A percentile compares a stretch with the other conserved stretches of the same genome.
Evolutionary conservation across 441 rosid species (phyloP).

Genomic region (Populus tomentosa): DNA sequence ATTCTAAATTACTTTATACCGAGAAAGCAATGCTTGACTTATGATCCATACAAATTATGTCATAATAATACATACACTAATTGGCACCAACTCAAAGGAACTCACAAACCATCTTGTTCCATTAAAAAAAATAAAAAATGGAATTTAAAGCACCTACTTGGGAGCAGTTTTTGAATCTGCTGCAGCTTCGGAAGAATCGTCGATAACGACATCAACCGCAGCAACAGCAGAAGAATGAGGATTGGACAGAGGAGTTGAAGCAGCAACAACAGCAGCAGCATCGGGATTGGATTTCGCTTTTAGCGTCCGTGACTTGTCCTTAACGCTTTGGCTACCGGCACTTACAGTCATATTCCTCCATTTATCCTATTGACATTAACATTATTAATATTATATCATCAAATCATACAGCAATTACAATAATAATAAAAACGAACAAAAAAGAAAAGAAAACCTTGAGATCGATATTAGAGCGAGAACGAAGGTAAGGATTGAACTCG

Average conservation of each 20-base stretch:
- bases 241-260: constrained; percentile 13
- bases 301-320: constrained; percentile 45
- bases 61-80: neutral
- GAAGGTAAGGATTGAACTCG: constrained; percentile 53
- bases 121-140: neutral
- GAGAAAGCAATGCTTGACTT: neutral
- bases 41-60: neutral
- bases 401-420: neutral
- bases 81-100: neutral
- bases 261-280: constrained; percentile 10
- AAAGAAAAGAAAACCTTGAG: constrained; percentile 42
- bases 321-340: constrained; percentile 37
- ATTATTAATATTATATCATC: neutral
- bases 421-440: neutral
- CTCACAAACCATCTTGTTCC: neutral
- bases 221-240: constrained; percentile 21
- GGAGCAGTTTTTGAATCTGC: constrained; percentile 26
- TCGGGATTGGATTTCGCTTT: constrained; percentile 37
- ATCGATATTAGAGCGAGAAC: constrained; percentile 60
- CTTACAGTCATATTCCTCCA: constrained; percentile 60
- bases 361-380: constrained; percentile 38
- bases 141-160: constrained; percentile 27
- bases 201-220: constrained; percentile 19
- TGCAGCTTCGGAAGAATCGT: constrained; percentile 28
- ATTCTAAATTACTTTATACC: neutral